phyloP scores from a whole-genome alignment of 1,284 basidiomycete genomes.

The Exobasidium rhododendri region DNA sequence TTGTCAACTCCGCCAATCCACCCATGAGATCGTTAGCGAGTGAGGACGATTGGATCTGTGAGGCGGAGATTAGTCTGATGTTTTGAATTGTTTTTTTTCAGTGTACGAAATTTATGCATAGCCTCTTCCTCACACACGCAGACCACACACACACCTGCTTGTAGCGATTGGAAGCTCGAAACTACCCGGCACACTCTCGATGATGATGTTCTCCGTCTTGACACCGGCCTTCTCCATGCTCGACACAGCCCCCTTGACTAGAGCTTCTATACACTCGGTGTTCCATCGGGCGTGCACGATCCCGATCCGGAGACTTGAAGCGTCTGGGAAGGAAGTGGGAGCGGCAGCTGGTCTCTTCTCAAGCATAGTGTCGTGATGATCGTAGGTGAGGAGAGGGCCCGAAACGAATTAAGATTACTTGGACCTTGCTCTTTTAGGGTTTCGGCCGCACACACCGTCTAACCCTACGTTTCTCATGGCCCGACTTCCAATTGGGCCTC shows the following conservation, averaged over 20 bases:
- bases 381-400: too few relatives aligned
- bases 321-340: slow-evolving; percentile 46
- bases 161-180: slow-evolving; percentile 50
- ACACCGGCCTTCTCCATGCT: slow-evolving; percentile 81
- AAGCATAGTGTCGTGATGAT: background rate
- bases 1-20: slow-evolving; percentile 34
- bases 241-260: slow-evolving; percentile 71
- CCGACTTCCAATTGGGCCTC: too few relatives aligned
- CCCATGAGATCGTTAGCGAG: slow-evolving; percentile 72
- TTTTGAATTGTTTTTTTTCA: slow-evolving; percentile 56
- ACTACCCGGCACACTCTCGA: slow-evolving; percentile 82
- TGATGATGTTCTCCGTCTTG: slow-evolving; percentile 80
- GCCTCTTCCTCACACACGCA: background rate
- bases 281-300: slow-evolving; percentile 67
- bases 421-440: too few relatives aligned
- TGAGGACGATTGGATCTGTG: slow-evolving; percentile 71
- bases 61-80: slow-evolving; percentile 77
- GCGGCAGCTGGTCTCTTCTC: slow-evolving; percentile 35
- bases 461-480: too few relatives aligned
- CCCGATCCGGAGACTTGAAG: slow-evolving; percentile 45
- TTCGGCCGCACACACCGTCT: too few relatives aligned
- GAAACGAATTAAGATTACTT: too few relatives aligned
- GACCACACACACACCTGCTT: slow-evolving; percentile 18
- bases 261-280: slow-evolving; percentile 74
- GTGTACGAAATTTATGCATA: slow-evolving; percentile 1